Conservation (phyloP, 148 eudicot species). For the Euryodendron excelsum region DNA sequence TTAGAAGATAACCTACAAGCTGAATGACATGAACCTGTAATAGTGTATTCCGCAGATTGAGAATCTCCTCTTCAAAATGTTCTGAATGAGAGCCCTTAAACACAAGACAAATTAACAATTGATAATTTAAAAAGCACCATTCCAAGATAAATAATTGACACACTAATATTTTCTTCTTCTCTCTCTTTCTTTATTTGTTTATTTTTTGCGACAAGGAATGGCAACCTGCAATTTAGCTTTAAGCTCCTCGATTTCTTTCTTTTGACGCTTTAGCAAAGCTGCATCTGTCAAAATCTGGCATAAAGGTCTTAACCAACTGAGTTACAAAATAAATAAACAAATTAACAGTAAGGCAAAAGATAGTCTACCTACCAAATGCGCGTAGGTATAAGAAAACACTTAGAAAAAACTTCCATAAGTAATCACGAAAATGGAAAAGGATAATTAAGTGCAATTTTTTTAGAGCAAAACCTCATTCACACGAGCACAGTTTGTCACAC, state of each 20-base stretch:
- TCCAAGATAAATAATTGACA: neutral
- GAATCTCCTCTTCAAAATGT: constrained; percentile 86
- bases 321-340: neutral
- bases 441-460: constrained; percentile 5
- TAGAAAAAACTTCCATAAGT: neutral
- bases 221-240: constrained; percentile 86
- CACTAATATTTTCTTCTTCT: neutral
- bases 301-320: neutral
- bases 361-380: neutral
- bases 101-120: neutral
- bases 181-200: neutral
- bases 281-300: constrained; percentile 93
- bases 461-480: constrained; percentile 75
- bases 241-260: constrained; percentile 95
- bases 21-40: constrained; percentile 55
- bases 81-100: constrained; percentile 81
- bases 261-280: constrained; percentile 94
- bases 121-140: neutral
- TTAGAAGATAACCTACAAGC: neutral
- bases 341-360: neutral
- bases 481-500: constrained; percentile 90
- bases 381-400: neutral
- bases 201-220: neutral
- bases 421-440: constrained; percentile 4
- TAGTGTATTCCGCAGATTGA: constrained; percentile 80